Conservation (phyloP, 768 basidiomycete genomes). For the Pholiota conissans region DNA sequence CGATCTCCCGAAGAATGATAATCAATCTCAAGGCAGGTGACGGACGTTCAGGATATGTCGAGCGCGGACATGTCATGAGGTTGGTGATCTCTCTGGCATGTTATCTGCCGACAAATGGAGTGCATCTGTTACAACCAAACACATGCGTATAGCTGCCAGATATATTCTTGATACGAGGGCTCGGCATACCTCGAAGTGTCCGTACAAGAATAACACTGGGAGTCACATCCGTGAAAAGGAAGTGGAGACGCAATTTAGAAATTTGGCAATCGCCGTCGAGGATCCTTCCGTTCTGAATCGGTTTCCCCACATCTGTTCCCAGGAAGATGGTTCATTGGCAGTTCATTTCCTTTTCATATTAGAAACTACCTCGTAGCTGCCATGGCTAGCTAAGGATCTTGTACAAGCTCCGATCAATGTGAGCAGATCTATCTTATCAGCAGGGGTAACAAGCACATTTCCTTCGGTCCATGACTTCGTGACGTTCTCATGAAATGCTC, state of each 20-base stretch:
- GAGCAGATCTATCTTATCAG: neutral
- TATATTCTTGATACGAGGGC: neutral
- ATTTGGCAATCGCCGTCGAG: neutral
- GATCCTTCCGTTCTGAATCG: too few relatives aligned
- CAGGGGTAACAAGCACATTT: neutral
- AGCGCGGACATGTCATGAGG: neutral
- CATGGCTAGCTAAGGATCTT: neutral
- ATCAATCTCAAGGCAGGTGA: neutral
- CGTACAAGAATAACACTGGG: neutral
- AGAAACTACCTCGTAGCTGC: neutral
- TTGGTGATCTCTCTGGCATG: neutral
- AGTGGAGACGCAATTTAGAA: neutral
- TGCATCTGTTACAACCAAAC: neutral
- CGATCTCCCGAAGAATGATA: neutral
- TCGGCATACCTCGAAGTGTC: neutral
- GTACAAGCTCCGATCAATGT: neutral
- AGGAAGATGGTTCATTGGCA: neutral
- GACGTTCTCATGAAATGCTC: neutral
- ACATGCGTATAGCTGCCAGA: neutral
- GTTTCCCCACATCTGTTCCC: neutral
- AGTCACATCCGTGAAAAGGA: neutral
- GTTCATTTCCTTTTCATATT: neutral
- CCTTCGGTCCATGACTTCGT: neutral
- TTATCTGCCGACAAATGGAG: neutral
- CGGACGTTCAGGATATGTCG: neutral